These are phyloP conservation scores for Candida labiduridarum DNA, from an alignment of 1,139 yeast genomes.

Conservation along the genomic window DNA sequence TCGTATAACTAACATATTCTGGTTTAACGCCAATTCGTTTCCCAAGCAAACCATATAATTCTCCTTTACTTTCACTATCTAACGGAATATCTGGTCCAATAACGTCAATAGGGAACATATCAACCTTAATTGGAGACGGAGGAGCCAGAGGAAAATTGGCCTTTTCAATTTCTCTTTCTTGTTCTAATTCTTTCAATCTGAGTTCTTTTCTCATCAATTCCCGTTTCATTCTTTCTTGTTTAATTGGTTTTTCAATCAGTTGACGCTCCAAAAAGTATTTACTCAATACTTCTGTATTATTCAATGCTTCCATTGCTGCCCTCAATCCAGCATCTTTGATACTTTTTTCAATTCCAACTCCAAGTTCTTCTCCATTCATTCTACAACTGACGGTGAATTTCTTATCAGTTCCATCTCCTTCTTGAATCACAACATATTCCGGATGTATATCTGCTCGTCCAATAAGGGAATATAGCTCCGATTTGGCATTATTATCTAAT, in stretches of 20 bases:
- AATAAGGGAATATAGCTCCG: constrained; percentile 73
- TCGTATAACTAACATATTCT: constrained; percentile 28
- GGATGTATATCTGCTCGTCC: constrained; percentile 76
- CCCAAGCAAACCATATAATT: constrained; percentile 46
- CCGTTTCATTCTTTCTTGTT: constrained; percentile 11
- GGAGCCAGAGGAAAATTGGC: constrained; percentile 9
- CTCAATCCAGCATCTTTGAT: constrained; percentile 67
- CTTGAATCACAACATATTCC: constrained; percentile 55
- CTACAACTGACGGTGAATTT: constrained; percentile 66
- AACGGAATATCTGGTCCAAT: constrained; percentile 24
- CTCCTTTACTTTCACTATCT: constrained; percentile 42
- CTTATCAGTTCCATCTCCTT: constrained; percentile 55
- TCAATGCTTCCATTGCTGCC: constrained; percentile 72
- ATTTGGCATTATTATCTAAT: constrained; percentile 67
- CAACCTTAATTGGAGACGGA: constrained; percentile 16
- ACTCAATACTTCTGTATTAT: constrained; percentile 60
- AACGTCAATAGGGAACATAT: constrained; percentile 31
- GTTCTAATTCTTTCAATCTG: constrained; percentile 10
- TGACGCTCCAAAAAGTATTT: constrained; percentile 64
- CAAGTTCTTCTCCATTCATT: constrained; percentile 58
- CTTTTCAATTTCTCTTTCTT: constrained; percentile 24
- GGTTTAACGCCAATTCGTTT: constrained; percentile 44
- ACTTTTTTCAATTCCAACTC: constrained; percentile 62
- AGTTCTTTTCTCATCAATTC: constrained; percentile 7
- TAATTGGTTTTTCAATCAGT: constrained; percentile 51